Percentiles rank a stretch among this genome's conserved stretches.
These are phyloP conservation scores for Plasmodium berghei DNA, from an alignment of 169 alveolate genomes.

Conservation along the genomic window DNA sequence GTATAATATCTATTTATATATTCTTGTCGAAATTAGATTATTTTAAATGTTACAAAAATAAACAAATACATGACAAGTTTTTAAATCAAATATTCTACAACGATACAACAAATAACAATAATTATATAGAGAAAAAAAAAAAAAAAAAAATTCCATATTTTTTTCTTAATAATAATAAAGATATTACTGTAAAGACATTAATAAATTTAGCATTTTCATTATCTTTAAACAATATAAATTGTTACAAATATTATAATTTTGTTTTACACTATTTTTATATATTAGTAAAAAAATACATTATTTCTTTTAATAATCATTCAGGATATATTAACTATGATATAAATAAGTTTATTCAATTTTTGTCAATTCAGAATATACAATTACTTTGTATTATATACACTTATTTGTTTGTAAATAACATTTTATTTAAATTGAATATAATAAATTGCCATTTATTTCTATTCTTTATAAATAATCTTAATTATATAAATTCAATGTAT, in stretches of 20 bases:
- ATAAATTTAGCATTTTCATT: slow-evolving; percentile 35
- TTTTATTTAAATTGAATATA: slow-evolving; percentile 12
- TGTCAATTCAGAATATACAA: slow-evolving; percentile 48
- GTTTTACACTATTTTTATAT: slow-evolving; percentile 2
- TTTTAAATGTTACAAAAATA: slow-evolving; percentile 7
- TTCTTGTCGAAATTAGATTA: slow-evolving; percentile 33
- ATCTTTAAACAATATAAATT: slow-evolving; percentile 6
- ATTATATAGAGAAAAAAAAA: not conserved
- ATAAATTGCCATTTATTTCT: slow-evolving; percentile 12
- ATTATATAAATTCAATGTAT: slow-evolving; percentile 33
- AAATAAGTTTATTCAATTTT: slow-evolving; percentile 6
- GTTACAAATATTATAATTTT: not conserved
- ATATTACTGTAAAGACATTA: slow-evolving; percentile 15
- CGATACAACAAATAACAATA: not conserved
- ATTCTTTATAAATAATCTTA: slow-evolving; percentile 16
- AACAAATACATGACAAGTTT: slow-evolving; percentile 17
- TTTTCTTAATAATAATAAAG: slow-evolving; percentile 3
- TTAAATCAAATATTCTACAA: slow-evolving; percentile 10
- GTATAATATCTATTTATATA: slow-evolving; percentile 46
- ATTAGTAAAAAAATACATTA: not conserved
- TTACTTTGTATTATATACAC: slow-evolving; percentile 39
- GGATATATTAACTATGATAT: not conserved
- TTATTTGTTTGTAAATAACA: slow-evolving; percentile 29
- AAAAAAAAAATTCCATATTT: not conserved
- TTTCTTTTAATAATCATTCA: not conserved